Base-by-base conservation (phyloP, 139 green algal genomes). In the Micromonas commoda region DNA sequence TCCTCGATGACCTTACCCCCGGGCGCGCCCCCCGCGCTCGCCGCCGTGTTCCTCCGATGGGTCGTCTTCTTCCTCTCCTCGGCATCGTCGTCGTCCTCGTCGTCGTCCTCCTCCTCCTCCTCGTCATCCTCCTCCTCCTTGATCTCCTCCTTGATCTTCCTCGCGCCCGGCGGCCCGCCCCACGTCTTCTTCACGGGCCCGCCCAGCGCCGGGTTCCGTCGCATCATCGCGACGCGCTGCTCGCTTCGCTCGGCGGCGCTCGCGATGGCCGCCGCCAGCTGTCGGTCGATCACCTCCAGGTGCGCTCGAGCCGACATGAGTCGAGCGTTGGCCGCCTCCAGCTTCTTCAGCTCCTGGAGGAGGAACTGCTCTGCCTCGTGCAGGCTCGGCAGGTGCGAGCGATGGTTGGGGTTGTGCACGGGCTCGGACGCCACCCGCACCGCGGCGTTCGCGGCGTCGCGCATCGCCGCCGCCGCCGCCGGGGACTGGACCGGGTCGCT, bases 1-100 rank as follows among this genome's bases (percentile, higher is more conserved):
- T 77, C 71, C 61, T 77, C 71, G 4, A 53, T n/a, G 28, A 77
- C 71, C 1, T 61, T 60, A 19, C 52, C 52, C 26, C 71, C 71
- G 6, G 33, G 26, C n/a, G 29, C 68, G 53, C 31, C 66, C 23
- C 28, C 45, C 45, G 45, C 45, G 9, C 45, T 9, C 16, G 45
- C 45, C 45, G 45, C 45, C 45, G 9, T 57, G 9, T 16, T 57
- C 16, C 9, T 57, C 9, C 45, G 45, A 57, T 16, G 45, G 9
- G 66, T 51, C 33, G 66, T 51, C 2, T 13, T 39, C 32, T 75
- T 21, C 20, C 38, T 37, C 28, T 61, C 37, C 23, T 61, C 31
- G 23, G 21, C 34, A 37, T 35, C 35, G 34, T 35, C 35, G 9
- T 75, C 34, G 13, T 69, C 63, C 63, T 69, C 63, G 13, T 69